phyloP scores from a whole-genome alignment of 805 yeast species.

The Lachancea kluyveri region DNA sequence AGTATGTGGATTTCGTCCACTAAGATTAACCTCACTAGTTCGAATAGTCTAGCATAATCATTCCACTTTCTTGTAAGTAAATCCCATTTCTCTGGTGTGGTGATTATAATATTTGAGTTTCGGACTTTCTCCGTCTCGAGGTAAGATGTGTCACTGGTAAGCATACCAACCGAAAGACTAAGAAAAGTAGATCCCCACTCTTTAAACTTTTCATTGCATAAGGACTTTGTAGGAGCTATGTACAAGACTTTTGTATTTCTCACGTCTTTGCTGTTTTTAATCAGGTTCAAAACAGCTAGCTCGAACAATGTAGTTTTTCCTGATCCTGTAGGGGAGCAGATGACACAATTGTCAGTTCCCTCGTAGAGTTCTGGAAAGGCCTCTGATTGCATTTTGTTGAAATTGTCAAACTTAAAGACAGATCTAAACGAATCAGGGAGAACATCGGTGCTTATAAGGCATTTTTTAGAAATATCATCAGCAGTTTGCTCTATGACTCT shows the following conservation, averaged over 20 bases:
- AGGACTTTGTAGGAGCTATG: constrained; percentile 55
- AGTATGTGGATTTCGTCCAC: constrained; percentile 45
- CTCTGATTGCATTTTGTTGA: constrained; percentile 47
- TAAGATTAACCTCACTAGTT: constrained; percentile 39
- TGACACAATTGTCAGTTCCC: constrained; percentile 36
- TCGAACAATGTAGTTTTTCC: constrained; percentile 54
- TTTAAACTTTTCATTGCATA: constrained; percentile 43
- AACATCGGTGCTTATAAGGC: constrained; percentile 8
- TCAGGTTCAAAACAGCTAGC: constrained; percentile 39
- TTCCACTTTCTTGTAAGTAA: constrained; percentile 46
- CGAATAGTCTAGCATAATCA: constrained; percentile 35
- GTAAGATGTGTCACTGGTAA: constrained; percentile 50
- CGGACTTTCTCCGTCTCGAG: constrained; percentile 40
- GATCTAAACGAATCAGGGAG: constrained; percentile 35
- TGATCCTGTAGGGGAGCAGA: constrained; percentile 55
- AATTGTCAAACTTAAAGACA: constrained; percentile 14
- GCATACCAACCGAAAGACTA: constrained; percentile 40
- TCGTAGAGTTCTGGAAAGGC: constrained; percentile 36
- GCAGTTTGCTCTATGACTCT: not conserved
- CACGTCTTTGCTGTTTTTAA: constrained; percentile 23
- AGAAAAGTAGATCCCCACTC: constrained; percentile 42
- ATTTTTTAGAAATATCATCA: not conserved
- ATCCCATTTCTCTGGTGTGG: constrained; percentile 64
- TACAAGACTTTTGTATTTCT: constrained; percentile 36
- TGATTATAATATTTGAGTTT: constrained; percentile 45